Evolutionary conservation across 495 filamentous ascomycete genomes (phyloP).

Genomic region (Entonaema liquescens): DNA sequence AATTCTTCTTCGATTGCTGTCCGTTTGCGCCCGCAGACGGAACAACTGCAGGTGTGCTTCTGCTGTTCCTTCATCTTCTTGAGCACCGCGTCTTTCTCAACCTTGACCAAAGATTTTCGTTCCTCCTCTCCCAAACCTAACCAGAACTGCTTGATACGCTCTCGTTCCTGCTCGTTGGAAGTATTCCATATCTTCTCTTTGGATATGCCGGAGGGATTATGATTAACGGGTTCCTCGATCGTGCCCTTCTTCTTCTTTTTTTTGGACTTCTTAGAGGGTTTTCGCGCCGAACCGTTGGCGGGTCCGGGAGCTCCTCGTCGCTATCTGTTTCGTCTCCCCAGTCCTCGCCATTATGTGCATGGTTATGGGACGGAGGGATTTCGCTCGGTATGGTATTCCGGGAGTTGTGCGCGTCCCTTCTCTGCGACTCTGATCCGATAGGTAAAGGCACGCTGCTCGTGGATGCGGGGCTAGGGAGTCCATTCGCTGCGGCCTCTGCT

Average conservation of each 20-base stretch:
- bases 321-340: conserved; percentile 58
- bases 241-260: conserved; percentile 65
- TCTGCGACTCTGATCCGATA: conserved; percentile 38
- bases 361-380: conserved; percentile 24
- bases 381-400: conserved; percentile 30
- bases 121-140: conserved; percentile 94
- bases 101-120: conserved; percentile 90
- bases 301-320: conserved; percentile 49
- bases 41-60: conserved; percentile 98
- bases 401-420: conserved; percentile 33
- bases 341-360: conserved; percentile 54
- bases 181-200: conserved; percentile 98
- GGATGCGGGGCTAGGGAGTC: conserved; percentile 50
- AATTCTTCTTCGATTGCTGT: conserved; percentile 98
- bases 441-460: conserved; percentile 46
- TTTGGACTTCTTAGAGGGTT: conserved; percentile 65
- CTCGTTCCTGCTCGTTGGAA: conserved; percentile 88
- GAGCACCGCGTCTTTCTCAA: conserved; percentile 97
- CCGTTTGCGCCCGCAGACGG: conserved; percentile 94
- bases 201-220: conserved; percentile 54
- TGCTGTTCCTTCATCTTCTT: conserved; percentile 99
- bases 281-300: conserved; percentile 41
- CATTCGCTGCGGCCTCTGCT: conserved; percentile 48
- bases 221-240: conserved; percentile 25
- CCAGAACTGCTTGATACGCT: conserved; percentile 99